phyloP scores from a whole-genome alignment of 2,329 filamentous ascomycete genomes.

The Thelonectria blattea region DNA sequence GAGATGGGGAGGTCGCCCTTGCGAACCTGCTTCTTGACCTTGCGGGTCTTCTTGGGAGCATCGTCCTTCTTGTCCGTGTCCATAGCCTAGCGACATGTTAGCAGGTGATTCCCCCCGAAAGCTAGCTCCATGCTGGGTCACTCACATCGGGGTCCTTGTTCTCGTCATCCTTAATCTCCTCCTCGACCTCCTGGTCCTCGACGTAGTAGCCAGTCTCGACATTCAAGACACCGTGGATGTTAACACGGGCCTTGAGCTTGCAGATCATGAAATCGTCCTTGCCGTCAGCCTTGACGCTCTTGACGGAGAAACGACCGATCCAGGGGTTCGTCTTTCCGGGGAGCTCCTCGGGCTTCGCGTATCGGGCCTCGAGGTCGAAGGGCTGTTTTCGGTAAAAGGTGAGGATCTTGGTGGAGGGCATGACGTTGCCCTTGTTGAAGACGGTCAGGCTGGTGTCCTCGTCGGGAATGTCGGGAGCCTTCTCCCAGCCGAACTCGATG shows the following conservation, averaged over 20 bases:
- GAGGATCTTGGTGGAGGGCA: slow-evolving; percentile 98
- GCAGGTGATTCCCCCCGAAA: slow-evolving; percentile 23
- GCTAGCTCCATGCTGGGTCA: slow-evolving; percentile 37
- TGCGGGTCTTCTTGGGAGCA: slow-evolving; percentile 84
- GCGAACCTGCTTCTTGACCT: slow-evolving; percentile 99
- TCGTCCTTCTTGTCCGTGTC: slow-evolving; percentile 77
- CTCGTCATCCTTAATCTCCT: slow-evolving; percentile 80
- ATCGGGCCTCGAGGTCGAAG: slow-evolving; percentile 94
- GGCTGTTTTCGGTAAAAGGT: slow-evolving; percentile 99
- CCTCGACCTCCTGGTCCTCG: slow-evolving; percentile 96
- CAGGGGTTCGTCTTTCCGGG: slow-evolving; percentile 91
- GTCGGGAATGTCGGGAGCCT: slow-evolving; percentile 96
- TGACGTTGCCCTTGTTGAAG: slow-evolving; percentile 95
- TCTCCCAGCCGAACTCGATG: slow-evolving; percentile 99
- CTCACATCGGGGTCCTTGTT: slow-evolving; percentile 76
- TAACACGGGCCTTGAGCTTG: slow-evolving; percentile 97
- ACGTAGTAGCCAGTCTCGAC: slow-evolving; percentile 98
- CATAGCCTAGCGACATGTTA: slow-evolving; percentile 70
- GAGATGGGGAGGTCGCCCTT: slow-evolving; percentile 94
- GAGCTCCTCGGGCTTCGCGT: slow-evolving; percentile 83
- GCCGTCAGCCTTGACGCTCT: slow-evolving; percentile 91
- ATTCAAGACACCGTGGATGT: slow-evolving; percentile 94
- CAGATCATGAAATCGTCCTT: slow-evolving; percentile 99
- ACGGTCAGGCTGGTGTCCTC: slow-evolving; percentile 97
- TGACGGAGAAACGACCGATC: slow-evolving; percentile 98